Percentiles rank a stretch among this genome's conserved stretches.
Conservation (phyloP, 257 asterid species). For the Solanum appendiculatum region DNA sequence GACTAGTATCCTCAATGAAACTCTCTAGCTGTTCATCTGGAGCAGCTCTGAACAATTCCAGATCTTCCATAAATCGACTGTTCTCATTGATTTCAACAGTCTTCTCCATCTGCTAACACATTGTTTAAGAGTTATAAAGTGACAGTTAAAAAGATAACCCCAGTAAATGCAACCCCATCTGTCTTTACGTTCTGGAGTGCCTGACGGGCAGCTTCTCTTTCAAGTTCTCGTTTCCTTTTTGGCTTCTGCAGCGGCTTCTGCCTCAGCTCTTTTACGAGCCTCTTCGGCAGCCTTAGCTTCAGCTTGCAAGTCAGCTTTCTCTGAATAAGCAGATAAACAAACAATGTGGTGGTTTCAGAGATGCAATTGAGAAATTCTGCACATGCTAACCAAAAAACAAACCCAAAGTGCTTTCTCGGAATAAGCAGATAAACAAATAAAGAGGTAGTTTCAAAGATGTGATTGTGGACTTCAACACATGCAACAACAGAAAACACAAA, state of each 20-base stretch:
- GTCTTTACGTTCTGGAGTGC: constrained; percentile 30
- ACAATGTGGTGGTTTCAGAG: background rate
- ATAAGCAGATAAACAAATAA: background rate
- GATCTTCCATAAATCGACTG: constrained; percentile 55
- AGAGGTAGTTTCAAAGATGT: background rate
- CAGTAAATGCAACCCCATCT: background rate
- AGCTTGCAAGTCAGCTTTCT: constrained; percentile 82
- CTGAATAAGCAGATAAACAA: constrained; percentile 20
- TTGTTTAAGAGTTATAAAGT: background rate
- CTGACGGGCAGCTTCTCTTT: constrained; percentile 85
- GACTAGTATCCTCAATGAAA: constrained; percentile 52
- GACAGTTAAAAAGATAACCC: background rate
- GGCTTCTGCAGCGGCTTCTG: constrained; percentile 69
- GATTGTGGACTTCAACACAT: background rate
- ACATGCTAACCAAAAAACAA: background rate
- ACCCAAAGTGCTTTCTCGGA: constrained; percentile 46
- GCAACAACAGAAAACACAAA: background rate
- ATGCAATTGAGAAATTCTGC: background rate
- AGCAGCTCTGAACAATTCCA: constrained; percentile 57
- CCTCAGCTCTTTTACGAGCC: constrained; percentile 69
- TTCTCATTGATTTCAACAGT: constrained; percentile 77
- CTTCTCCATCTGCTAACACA: constrained; percentile 55
- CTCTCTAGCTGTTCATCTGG: constrained; percentile 44
- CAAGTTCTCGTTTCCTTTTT: constrained; percentile 59
- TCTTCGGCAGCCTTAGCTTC: constrained; percentile 96